phyloP scores from a whole-genome alignment of 768 basidiomycete genomes.

The Megacollybia marginata region DNA sequence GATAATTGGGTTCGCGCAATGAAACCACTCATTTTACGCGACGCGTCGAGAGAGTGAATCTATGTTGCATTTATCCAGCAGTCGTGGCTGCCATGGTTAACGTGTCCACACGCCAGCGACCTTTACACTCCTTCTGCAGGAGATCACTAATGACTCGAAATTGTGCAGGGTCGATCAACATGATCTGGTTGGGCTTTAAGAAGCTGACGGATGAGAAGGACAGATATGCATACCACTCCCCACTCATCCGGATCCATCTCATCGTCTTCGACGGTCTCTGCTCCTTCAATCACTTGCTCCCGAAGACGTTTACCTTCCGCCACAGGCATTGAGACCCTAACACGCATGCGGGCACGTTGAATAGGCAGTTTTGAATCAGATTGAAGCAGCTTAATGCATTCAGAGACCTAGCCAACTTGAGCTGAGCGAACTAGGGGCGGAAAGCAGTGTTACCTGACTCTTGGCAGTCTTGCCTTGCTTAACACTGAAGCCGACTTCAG shows the following conservation, averaged over 20 bases:
- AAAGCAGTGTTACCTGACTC: conserved; percentile 61
- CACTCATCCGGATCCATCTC: conserved; percentile 69
- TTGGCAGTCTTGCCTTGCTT: conserved; percentile 87
- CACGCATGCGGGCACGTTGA: conserved; percentile 87
- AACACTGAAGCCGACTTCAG: conserved; percentile 89
- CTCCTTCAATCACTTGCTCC: conserved; percentile 62
- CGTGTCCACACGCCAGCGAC: conserved; percentile 81
- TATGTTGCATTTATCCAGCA: neutral
- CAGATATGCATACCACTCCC: conserved; percentile 63
- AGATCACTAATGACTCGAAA: conserved; percentile 88
- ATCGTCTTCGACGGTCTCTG: conserved; percentile 80
- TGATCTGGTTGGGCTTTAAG: conserved; percentile 40
- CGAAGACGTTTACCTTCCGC: conserved; percentile 61
- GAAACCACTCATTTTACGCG: conserved; percentile 46
- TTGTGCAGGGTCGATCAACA: conserved; percentile 89
- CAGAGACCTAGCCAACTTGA: conserved; percentile 55
- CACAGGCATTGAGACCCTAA: conserved; percentile 71
- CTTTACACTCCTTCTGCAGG: conserved; percentile 87
- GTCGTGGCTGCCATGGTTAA: conserved; percentile 64
- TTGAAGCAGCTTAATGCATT: conserved; percentile 81
- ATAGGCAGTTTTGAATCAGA: conserved; percentile 83
- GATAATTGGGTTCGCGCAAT: conserved; percentile 77
- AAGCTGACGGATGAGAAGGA: neutral
- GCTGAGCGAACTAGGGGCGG: neutral
- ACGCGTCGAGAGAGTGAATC: conserved; percentile 7